These are phyloP conservation scores for Daldinia loculata DNA, from an alignment of 495 filamentous ascomycete genomes.

Conservation along the genomic window DNA sequence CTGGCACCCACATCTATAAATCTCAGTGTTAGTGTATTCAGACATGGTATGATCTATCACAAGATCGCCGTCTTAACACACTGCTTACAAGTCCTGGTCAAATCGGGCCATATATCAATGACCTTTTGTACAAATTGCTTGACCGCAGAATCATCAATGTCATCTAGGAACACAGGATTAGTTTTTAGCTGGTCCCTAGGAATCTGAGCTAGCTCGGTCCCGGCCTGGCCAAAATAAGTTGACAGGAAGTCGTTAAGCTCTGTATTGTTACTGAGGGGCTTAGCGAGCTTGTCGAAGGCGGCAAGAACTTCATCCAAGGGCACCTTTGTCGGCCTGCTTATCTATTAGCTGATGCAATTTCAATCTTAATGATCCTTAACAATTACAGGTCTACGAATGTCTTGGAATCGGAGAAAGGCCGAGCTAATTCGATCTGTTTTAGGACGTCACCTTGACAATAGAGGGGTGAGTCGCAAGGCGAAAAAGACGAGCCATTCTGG, in stretches of 20 bases:
- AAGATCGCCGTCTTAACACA: neutral
- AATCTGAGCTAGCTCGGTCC: conserved; percentile 57
- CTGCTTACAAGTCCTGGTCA: conserved; percentile 52
- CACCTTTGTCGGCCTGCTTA: conserved; percentile 53
- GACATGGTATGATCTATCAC: neutral
- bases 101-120: conserved; percentile 62
- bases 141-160: conserved; percentile 53
- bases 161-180: conserved; percentile 54
- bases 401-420: conserved; percentile 60
- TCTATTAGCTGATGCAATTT: conserved; percentile 12
- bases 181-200: conserved; percentile 51
- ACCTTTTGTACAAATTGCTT: conserved; percentile 58
- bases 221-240: conserved; percentile 57
- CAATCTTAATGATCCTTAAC: neutral
- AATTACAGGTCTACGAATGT: conserved; percentile 63
- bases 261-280: conserved; percentile 58
- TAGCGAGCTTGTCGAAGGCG: conserved; percentile 53
- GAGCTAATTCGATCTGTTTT: conserved; percentile 57
- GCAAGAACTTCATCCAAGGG: conserved; percentile 56
- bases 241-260: conserved; percentile 56
- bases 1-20: conserved; percentile 46
- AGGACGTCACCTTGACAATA: conserved; percentile 61
- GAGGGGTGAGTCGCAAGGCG: conserved; percentile 59
- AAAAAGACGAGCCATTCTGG: conserved; percentile 56
- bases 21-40: conserved; percentile 1